phyloP scores from a whole-genome alignment of 257 asterid species.

The Solanum chaucha region DNA sequence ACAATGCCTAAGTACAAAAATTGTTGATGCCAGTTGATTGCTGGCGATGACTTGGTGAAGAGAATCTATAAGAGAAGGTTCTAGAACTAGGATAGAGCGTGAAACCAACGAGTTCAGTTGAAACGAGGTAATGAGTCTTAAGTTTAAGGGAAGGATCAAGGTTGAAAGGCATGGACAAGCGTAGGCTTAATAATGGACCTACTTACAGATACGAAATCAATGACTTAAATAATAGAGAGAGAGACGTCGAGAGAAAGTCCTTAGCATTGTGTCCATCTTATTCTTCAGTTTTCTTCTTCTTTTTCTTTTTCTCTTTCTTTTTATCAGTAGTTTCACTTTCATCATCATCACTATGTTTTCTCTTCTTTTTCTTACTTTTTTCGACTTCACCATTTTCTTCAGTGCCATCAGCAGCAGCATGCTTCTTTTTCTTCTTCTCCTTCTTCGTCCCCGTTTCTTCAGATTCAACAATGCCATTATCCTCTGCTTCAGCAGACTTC shows the following conservation, averaged over 20 bases:
- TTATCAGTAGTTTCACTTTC: neutral
- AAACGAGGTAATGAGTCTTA: neutral
- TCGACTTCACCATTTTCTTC: slow-evolving; percentile 24
- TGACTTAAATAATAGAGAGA: neutral
- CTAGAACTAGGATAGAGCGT: neutral
- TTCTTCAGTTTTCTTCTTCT: neutral
- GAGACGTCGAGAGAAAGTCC: neutral
- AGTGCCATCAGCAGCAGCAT: neutral
- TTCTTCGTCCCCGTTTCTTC: slow-evolving; percentile 29
- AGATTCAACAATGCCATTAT: neutral
- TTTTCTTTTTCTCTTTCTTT: neutral
- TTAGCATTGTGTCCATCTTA: neutral
- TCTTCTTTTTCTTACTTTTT: slow-evolving; percentile 51
- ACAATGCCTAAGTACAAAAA: neutral
- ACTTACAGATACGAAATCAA: neutral
- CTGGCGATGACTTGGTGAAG: neutral
- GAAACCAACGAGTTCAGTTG: neutral
- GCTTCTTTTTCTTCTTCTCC: slow-evolving; percentile 26
- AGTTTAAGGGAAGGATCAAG: neutral
- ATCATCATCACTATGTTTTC: slow-evolving; percentile 37
- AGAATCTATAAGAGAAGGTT: neutral
- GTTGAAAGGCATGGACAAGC: neutral
- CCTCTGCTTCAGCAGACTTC: slow-evolving; percentile 21
- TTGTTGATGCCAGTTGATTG: neutral
- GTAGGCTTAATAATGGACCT: neutral